Evolutionary conservation across 495 filamentous ascomycete genomes (phyloP), one percentile per base, ranked within the genome.

Genomic region (Neurospora tetraspora): DNA sequence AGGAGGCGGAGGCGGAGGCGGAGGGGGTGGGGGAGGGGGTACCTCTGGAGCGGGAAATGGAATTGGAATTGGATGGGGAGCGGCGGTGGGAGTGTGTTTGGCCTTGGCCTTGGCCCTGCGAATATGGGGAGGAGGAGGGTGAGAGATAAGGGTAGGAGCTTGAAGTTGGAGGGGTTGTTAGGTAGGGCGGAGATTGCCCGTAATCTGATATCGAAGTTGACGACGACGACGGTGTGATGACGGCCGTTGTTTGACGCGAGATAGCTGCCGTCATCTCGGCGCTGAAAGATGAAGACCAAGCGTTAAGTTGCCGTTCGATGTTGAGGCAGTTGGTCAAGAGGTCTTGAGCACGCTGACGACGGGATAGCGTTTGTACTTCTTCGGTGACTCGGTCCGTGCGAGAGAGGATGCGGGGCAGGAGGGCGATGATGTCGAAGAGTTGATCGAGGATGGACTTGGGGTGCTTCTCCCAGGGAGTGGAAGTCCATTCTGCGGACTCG

Each of bases 391-490:
- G 77, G 69, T 84, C 83, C 1, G 78, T 77, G 18, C 80, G 80
- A 16, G 76, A 75, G 65, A 81, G 79, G 47, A 84, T 75, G 8
- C 78, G 74, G 2, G 84, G 84, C 8, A 86, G 71, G 1, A 80
- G 74, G 37, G 79, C 77, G 31, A 82, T 74, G 69, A 80, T 78
- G 72, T 85, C 84, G 72, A 86, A 75, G 18, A 86, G 78, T 27
- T 76, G 75, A 72, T 86, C 84, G 39, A 86, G 76, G 65, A 76
- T 53, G 38, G 83, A 82, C 69, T 83, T 81, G 37, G 81, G 82
- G 59, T 86, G 83, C 12, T 74, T 69, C 68, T 84, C 82, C 77
- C 80, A 85, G 4, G 84, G 84, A 7, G 80, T 78, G 0, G 81
- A 80, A 2, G 77, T 79, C 84, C 84, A 86, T 73, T 84, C 82